phyloP scores from a whole-genome alignment of 345 rosid species.

The Eucalyptus tenuipes region DNA sequence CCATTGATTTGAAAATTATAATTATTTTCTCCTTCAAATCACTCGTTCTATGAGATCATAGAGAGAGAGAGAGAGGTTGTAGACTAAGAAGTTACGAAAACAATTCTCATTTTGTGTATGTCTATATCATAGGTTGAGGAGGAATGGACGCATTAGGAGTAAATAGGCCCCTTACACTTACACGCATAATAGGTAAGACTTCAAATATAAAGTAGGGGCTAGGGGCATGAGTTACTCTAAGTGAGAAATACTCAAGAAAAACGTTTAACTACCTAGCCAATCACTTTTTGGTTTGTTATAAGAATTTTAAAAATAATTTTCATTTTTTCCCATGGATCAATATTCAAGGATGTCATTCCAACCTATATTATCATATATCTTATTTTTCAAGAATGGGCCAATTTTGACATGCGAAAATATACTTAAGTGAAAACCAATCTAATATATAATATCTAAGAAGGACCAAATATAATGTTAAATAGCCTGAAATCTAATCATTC shows the following conservation, averaged over 20 bases:
- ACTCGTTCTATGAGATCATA: not conserved
- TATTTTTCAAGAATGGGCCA: not conserved
- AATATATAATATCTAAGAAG: too few species aligned
- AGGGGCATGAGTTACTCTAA: not conserved
- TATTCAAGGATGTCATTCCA: not conserved
- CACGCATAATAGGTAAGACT: too few species aligned
- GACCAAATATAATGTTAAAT: not conserved
- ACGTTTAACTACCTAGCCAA: too few species aligned
- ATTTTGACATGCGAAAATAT: not conserved
- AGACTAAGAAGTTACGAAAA: too few species aligned
- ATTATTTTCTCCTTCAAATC: not conserved
- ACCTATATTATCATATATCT: not conserved
- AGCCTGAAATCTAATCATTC: not conserved
- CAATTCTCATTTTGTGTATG: too few species aligned
- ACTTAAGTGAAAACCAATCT: not conserved
- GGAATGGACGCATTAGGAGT: too few species aligned
- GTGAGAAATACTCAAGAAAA: not conserved
- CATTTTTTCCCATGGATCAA: not conserved
- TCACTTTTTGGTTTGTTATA: not conserved
- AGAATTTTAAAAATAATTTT: not conserved
- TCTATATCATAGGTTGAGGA: too few species aligned
- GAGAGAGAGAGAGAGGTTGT: too few species aligned
- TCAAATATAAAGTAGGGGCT: too few species aligned
- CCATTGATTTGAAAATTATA: not conserved
- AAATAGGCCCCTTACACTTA: too few species aligned